phyloP scores from a whole-genome alignment of 495 filamentous ascomycete species.

The Podospora bellae-mahoneyi region DNA sequence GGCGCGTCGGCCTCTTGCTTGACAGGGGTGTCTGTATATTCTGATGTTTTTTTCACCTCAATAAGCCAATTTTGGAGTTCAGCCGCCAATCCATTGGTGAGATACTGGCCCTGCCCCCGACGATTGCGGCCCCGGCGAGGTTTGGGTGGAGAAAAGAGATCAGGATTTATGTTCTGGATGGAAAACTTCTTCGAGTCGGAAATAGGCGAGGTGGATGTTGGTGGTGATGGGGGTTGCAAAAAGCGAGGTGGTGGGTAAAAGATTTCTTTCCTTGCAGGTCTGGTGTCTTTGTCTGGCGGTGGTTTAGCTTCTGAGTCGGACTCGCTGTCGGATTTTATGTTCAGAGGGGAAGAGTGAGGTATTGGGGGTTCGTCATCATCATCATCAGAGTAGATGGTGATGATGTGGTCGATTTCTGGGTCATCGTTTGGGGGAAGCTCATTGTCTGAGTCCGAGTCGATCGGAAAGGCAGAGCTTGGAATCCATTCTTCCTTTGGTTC shows the following conservation, averaged over 20 bases:
- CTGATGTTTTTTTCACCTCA: constrained; percentile 36
- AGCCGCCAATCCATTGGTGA: constrained; percentile 42
- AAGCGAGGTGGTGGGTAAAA: neutral
- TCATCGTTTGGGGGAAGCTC: neutral
- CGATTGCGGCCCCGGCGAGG: constrained; percentile 1
- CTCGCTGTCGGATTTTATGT: neutral
- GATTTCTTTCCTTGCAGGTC: neutral
- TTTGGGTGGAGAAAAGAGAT: constrained; percentile 4
- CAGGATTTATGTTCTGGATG: neutral
- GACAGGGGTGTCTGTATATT: neutral
- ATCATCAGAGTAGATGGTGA: neutral
- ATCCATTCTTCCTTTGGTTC: constrained; percentile 11
- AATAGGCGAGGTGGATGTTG: neutral
- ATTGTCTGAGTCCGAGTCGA: constrained; percentile 2
- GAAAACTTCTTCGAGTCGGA: neutral
- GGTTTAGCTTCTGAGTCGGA: neutral
- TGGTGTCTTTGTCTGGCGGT: neutral
- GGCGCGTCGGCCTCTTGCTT: constrained; percentile 11
- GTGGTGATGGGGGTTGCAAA: constrained; percentile 4
- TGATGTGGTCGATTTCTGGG: neutral
- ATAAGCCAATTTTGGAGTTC: constrained; percentile 47
- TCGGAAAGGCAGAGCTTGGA: neutral
- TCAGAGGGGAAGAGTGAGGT: neutral
- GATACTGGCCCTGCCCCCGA: constrained; percentile 29
- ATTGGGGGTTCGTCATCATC: neutral